Conservation (phyloP, 2,329 filamentous ascomycete genomes). For the Fusarium cyanostomum region DNA sequence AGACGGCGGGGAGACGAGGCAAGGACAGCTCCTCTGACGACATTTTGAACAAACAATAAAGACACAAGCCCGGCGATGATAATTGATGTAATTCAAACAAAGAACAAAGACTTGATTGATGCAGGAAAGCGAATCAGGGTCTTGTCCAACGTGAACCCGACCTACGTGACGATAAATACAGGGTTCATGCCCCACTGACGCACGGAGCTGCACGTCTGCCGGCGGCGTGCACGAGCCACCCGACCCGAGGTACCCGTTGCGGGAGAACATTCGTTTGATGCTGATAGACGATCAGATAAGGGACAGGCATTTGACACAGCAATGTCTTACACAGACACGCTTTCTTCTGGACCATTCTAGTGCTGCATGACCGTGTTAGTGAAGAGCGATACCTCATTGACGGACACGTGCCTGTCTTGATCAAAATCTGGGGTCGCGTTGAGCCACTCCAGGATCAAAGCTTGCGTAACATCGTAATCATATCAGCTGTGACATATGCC, state of each 20-base stretch:
- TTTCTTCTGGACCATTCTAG: background rate
- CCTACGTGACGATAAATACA: slow-evolving; percentile 39
- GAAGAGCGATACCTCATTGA: background rate
- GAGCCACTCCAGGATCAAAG: background rate
- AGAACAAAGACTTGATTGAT: slow-evolving; percentile 8
- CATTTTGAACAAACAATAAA: slow-evolving; percentile 16
- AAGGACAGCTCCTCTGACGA: slow-evolving; percentile 56
- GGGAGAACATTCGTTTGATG: slow-evolving; percentile 3
- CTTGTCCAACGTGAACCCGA: slow-evolving; percentile 28
- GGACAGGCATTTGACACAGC: no score
- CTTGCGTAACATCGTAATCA: background rate
- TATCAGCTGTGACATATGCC: no score
- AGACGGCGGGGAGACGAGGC: slow-evolving; percentile 51
- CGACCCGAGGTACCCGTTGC: background rate
- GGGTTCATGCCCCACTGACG: slow-evolving; percentile 37
- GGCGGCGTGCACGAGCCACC: slow-evolving; percentile 39
- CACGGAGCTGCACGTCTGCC: slow-evolving; percentile 32
- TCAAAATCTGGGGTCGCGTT: background rate
- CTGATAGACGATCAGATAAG: slow-evolving; percentile 40
- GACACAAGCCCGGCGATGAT: background rate
- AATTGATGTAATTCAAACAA: slow-evolving; percentile 14
- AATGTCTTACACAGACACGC: background rate
- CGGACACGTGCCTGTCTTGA: background rate
- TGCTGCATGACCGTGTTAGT: background rate
- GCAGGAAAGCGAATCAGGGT: slow-evolving; percentile 9